These are phyloP conservation scores for Metarhizium robertsii DNA, from an alignment of 2,329 filamentous ascomycete species.

Conservation along the genomic window DNA sequence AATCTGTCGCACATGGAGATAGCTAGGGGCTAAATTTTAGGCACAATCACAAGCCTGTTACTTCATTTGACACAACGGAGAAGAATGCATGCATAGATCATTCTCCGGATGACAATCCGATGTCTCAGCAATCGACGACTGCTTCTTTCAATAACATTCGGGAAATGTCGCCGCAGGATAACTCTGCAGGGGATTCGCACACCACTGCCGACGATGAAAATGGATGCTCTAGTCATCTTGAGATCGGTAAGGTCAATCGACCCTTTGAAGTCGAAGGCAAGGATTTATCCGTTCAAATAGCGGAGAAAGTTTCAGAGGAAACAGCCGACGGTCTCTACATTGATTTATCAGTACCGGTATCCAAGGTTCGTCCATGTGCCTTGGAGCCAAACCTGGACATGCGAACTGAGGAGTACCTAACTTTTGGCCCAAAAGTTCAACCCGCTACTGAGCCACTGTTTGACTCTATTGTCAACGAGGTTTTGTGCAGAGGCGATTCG, in stretches of 20 bases:
- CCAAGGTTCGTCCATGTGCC: slow-evolving; percentile 13
- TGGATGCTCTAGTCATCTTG: not conserved
- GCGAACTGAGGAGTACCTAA: not conserved
- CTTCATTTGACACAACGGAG: slow-evolving; percentile 7
- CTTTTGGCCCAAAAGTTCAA: not conserved
- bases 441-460: not conserved
- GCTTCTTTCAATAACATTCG: not conserved
- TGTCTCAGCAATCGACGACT: slow-evolving; percentile 7
- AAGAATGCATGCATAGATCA: not conserved
- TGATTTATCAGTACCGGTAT: slow-evolving; percentile 7
- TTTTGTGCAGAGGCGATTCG: not conserved
- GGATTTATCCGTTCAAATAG: not conserved
- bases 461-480: not conserved
- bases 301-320: not conserved
- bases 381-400: slow-evolving; percentile 2
- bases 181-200: not conserved
- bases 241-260: not conserved
- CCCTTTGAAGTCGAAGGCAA: not conserved
- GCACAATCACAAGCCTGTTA: slow-evolving; percentile 10
- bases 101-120: not conserved
- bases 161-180: not conserved
- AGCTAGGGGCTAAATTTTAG: slow-evolving; percentile 3
- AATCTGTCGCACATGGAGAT: not conserved
- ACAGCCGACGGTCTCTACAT: not conserved
- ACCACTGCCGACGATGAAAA: not conserved